Evolutionary conservation across 768 basidiomycete genomes (phyloP), one percentile per base, ranked within the genome.

Genomic region (Hortiboletus campestris): DNA sequence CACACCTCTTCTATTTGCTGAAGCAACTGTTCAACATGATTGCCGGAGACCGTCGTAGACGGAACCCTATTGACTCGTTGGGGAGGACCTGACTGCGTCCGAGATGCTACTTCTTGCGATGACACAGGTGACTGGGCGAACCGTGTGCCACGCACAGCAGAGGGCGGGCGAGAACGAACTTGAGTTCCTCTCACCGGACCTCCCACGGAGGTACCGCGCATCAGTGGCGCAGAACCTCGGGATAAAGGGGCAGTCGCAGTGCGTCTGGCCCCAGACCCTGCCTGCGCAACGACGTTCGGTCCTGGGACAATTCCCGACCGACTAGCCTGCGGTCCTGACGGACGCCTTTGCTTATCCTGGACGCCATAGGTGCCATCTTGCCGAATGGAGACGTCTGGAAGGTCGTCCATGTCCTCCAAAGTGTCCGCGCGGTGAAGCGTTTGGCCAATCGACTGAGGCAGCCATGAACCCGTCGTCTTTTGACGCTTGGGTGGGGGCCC

Each of bases 301-400:
- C 56, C 56, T 29, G 60, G 42, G 19, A 46, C 55, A 53, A 43
- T 39, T 22, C 60, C 66, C 1, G 49, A 25, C 13, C 56, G 58
- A 55, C 51, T 56, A 39, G 53, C 25, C 25, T 25, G 57, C 48
- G 52, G 59, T 17, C 47, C 58, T 10, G 60, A 53, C 46, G 49
- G 35, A 32, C 58, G 56, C 44, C 54, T 47, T 39, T 62, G 61
- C 49, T 61, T 63, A 34, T 67, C 63, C 51, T 62, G 72, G 32
- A 84, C 60, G 2, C 68, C 78, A 65, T 86, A 88, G 4, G 80
- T 75, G 19, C 86, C 84, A 64, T 85, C 83, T 5, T 72, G 74
- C 31, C 75, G 74, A n/a, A 88, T 63, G 14, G 82, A 82, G 53
- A 89, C 79, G 56, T 88, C 85, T 34, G 87, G 86, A 20, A 85